Conservation (phyloP, 176 grass and related monocot species). For the Saccharum spontaneum region DNA sequence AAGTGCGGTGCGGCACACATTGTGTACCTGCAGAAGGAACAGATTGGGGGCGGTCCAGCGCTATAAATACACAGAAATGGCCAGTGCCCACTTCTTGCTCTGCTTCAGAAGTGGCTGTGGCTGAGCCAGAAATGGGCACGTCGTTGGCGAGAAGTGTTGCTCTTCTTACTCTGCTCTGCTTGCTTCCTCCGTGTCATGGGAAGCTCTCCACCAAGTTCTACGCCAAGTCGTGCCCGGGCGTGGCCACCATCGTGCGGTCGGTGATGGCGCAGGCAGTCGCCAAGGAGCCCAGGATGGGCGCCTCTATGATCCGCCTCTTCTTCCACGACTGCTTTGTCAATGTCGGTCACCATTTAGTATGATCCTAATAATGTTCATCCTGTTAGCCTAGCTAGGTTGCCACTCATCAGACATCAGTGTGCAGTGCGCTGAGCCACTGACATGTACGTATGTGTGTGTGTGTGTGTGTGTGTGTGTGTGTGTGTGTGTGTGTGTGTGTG, state of each 20-base stretch:
- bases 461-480: neutral
- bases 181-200: constrained; percentile 34
- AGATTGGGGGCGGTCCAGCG: neutral
- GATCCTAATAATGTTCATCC: neutral
- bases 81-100: neutral
- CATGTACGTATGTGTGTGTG: no score
- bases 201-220: constrained; percentile 63
- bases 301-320: constrained; percentile 72
- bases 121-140: constrained; percentile 29
- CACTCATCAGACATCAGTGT: neutral
- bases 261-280: constrained; percentile 40
- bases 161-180: constrained; percentile 27
- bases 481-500: neutral
- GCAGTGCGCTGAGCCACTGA: neutral
- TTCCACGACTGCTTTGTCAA: constrained; percentile 89
- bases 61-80: constrained; percentile 20
- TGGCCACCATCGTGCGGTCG: constrained; percentile 45
- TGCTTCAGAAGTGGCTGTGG: neutral
- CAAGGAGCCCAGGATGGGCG: constrained; percentile 68
- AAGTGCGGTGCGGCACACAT: constrained; percentile 4
- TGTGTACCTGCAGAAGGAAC: neutral
- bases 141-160: neutral
- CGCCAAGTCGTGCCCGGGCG: constrained; percentile 49
- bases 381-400: neutral
- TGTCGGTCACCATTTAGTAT: constrained; percentile 25